Conservation (phyloP, 2,329 filamentous ascomycete genomes). For the Mariannaea elegans region DNA sequence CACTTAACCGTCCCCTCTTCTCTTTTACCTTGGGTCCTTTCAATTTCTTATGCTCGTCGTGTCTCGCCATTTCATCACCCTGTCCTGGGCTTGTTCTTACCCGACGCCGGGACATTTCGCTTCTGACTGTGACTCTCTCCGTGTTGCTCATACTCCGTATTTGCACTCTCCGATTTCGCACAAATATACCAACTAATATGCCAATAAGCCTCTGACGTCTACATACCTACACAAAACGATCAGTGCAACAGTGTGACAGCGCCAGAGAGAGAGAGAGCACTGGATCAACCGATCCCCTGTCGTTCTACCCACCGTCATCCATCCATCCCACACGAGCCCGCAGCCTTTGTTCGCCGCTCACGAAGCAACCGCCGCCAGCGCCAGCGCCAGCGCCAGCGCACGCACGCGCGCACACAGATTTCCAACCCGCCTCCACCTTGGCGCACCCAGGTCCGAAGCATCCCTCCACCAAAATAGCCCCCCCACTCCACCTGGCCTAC, state of each 20-base stretch:
- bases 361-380: conserved; percentile 14
- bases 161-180: neutral
- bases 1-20: conserved; percentile 30
- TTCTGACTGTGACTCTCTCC: neutral
- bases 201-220: conserved; percentile 4
- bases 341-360: conserved; percentile 11
- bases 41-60: neutral
- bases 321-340: neutral
- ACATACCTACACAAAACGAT: neutral
- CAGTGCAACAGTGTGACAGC: conserved; percentile 1
- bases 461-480: conserved; percentile 17
- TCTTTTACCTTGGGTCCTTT: conserved; percentile 13
- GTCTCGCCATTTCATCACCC: conserved; percentile 19
- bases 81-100: neutral
- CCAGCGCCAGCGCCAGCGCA: conserved; percentile 12
- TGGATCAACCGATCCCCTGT: conserved; percentile 6
- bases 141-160: neutral
- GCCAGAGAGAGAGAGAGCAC: neutral
- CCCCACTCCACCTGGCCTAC: conserved; percentile 23
- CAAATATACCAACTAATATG: neutral
- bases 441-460: conserved; percentile 11
- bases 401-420: conserved; percentile 32
- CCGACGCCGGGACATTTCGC: neutral
- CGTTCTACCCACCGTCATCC: neutral
- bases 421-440: conserved; percentile 34